Base-by-base conservation (phyloP, 2,329 filamentous ascomycete genomes). In the Epicoccum sorghinum region DNA sequence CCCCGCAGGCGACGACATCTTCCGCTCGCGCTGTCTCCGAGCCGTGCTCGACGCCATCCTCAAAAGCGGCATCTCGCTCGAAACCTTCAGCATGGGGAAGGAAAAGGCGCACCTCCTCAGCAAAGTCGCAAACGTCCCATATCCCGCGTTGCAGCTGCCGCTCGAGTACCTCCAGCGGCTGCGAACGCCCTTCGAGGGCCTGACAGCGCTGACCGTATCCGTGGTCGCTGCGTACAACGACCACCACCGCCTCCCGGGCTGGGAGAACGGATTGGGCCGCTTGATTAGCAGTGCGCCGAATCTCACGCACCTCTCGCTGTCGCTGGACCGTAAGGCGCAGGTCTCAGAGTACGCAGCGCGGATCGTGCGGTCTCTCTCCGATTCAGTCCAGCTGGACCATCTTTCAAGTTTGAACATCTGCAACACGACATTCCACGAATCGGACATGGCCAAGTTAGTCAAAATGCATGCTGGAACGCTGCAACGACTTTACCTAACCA, bases 31-130 rank as follows among this genome's bases (percentile, higher is more conserved):
- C 29, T 70, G 66, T 39, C 67, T 70, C 27, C 59, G 57, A 24
- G 58, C 59, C 13, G 56, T 71, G 24, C 27, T 70, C 3, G 56
- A 64, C 23, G 63, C 68, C 12, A 44, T 72, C 10, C 27, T 55
- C 7, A 47, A 57, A 9, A 68, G 66, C 51, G 51, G 54, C 23
- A 47, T 65, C 27, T 49, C 49, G 12, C 42, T 72, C 4, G 41
- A 64, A 18, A 58, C 65, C 14, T 62, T 72, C 47, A 57, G 56
- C 10, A 64, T 65, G 52, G 52, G 57, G 23, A 66, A 62, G 39
- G 57, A 56, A 12, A 60, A 48, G 9, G 33, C 32, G 7, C 33
- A 48, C 10, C 41, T 30, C 4, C n/a, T 59, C 2, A 57, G 51
- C 27, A 64, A 63, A 9, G 55, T 49, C 9, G 55, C 56, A 0